phyloP scores from a whole-genome alignment of 345 rosid species.

The Garcia nutans region DNA sequence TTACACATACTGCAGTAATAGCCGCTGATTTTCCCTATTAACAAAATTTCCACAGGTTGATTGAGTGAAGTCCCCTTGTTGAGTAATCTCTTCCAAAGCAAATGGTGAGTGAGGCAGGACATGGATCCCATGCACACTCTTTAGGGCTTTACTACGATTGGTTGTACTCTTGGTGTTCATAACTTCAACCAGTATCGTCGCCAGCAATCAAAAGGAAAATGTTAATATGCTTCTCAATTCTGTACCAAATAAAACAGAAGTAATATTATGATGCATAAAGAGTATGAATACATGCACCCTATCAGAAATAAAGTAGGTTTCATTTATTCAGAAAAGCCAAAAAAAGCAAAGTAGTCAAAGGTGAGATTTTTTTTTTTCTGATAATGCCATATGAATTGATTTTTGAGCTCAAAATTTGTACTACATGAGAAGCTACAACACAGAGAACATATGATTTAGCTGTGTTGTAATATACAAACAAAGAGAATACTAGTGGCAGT shows the following conservation, averaged over 20 bases:
- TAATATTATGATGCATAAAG: background rate
- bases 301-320: background rate
- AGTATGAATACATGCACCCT: background rate
- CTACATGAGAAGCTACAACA: background rate
- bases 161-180: constrained; percentile 52
- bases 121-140: constrained; percentile 74
- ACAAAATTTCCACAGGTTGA: constrained; percentile 41
- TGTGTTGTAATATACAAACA: background rate
- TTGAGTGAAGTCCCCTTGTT: constrained; percentile 42
- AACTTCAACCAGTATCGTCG: constrained; percentile 18
- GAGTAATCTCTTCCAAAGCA: constrained; percentile 42
- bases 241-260: constrained; percentile 7
- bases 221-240: constrained; percentile 22
- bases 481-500: background rate
- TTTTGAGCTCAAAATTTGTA: background rate
- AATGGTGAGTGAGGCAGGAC: constrained; percentile 73
- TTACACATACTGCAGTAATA: constrained; percentile 57
- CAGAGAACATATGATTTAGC: background rate
- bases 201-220: constrained; percentile 43
- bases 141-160: constrained; percentile 54
- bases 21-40: constrained; percentile 47
- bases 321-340: background rate
- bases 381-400: background rate
- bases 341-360: background rate
- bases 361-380: no score